Conservation (phyloP, 176 grass and related monocot species). For the Carex myosuroides region DNA sequence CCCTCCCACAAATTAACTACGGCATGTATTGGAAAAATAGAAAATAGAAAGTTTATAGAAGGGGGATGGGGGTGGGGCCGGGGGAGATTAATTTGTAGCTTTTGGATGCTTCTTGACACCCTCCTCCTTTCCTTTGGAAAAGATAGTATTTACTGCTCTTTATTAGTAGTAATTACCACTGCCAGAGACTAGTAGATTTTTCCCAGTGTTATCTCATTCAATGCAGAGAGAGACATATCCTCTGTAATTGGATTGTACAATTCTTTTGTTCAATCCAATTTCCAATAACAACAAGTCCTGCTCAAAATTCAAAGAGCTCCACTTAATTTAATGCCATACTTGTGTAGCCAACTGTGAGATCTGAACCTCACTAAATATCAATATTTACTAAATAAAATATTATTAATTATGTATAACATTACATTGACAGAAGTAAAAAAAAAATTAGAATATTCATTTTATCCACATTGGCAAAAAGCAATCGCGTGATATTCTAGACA, state of each 20-base stretch:
- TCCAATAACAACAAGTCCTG: not conserved
- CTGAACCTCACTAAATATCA: not conserved
- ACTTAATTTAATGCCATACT: not conserved
- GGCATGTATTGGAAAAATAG: no score
- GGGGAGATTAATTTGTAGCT: no score
- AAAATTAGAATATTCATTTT: not conserved
- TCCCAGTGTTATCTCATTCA: not conserved
- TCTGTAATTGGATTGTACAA: not conserved
- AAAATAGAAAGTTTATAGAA: not conserved
- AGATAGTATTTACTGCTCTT: constrained; percentile 17
- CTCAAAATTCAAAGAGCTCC: not conserved
- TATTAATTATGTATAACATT: not conserved
- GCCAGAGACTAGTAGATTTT: not conserved
- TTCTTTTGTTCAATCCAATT: not conserved
- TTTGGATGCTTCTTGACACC: not conserved
- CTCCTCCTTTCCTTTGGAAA: not conserved
- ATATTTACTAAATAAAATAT: not conserved
- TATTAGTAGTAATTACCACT: constrained; percentile 9
- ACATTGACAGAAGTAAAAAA: not conserved
- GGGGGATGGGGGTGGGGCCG: no score
- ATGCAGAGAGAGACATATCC: not conserved
- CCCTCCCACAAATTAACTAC: no score
- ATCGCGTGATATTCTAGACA: no score
- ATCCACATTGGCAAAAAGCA: no score
- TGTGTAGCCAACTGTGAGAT: not conserved